A percentile compares a stretch with the other conserved stretches of the same genome.
Evolutionary conservation across 306 rosid genomes (phyloP).

Genomic region (Erythrophleum fordii): DNA sequence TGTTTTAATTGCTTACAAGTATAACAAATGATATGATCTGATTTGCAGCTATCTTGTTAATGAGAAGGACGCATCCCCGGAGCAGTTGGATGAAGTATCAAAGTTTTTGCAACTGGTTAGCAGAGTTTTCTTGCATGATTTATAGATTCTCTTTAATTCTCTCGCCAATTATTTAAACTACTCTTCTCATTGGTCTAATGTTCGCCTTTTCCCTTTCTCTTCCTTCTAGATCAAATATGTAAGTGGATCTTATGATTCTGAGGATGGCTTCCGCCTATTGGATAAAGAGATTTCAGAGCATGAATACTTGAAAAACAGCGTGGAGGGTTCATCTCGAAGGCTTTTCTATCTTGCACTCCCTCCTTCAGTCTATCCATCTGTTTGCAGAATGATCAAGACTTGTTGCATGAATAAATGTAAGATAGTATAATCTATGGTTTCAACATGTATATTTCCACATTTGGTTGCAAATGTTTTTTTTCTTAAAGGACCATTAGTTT

Average conservation of each 20-base stretch:
- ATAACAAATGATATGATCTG: slow-evolving; percentile 36
- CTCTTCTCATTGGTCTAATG: slow-evolving; percentile 21
- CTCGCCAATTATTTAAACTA: not conserved
- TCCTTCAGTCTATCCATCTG: slow-evolving; percentile 96
- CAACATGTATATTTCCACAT: not conserved
- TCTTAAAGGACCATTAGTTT: not conserved
- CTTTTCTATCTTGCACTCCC: slow-evolving; percentile 99
- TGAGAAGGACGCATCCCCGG: slow-evolving; percentile 57
- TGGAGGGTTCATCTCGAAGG: slow-evolving; percentile 77
- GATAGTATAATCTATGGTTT: slow-evolving; percentile 43
- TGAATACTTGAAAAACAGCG: slow-evolving; percentile 58
- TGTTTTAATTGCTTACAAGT: slow-evolving; percentile 22
- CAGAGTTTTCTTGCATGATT: slow-evolving; percentile 20
- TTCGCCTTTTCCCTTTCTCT: slow-evolving; percentile 22
- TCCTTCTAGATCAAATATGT: slow-evolving; percentile 79
- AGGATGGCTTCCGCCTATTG: slow-evolving; percentile 72
- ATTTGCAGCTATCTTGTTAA: slow-evolving; percentile 75
- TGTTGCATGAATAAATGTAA: slow-evolving; percentile 85
- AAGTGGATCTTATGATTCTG: slow-evolving; percentile 85
- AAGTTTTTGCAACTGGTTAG: slow-evolving; percentile 90
- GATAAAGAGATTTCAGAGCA: slow-evolving; percentile 83
- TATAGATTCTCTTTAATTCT: slow-evolving; percentile 13
- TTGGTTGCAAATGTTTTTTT: slow-evolving; percentile 14
- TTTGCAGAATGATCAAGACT: slow-evolving; percentile 85
- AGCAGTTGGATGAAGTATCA: slow-evolving; percentile 54